Conservation (phyloP, 768 basidiomycete species). For the Lactarius sp. region DNA sequence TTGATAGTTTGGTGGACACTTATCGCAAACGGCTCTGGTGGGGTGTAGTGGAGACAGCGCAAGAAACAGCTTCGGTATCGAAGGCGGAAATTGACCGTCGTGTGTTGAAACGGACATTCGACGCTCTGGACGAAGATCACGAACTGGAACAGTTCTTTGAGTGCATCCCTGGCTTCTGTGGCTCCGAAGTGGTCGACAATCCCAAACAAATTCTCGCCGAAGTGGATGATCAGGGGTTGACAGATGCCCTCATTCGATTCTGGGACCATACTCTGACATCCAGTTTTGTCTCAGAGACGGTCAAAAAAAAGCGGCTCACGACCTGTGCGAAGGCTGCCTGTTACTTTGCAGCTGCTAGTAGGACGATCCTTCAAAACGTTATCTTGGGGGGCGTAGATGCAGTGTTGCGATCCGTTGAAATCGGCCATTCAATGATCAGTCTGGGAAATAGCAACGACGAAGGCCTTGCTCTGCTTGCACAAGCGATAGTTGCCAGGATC, state of each 20-base stretch:
- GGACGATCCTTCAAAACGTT: too few relatives aligned
- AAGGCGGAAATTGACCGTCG: neutral
- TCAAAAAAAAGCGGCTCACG: conserved; percentile 9
- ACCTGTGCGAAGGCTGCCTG: conserved; percentile 6
- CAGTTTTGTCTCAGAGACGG: neutral
- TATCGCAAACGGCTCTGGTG: neutral
- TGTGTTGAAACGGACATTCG: conserved; percentile 6
- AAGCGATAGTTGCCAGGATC: neutral
- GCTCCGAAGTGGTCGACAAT: neutral
- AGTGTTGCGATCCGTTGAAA: conserved; percentile 3
- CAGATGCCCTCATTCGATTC: too few relatives aligned
- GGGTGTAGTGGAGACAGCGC: neutral
- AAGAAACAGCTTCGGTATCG: neutral
- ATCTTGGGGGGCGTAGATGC: too few relatives aligned
- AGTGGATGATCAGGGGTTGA: too few relatives aligned
- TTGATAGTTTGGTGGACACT: neutral
- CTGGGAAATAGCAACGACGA: too few relatives aligned
- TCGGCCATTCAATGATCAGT: neutral
- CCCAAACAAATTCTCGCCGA: too few relatives aligned
- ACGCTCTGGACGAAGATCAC: conserved; percentile 2
- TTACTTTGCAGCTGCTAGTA: neutral
- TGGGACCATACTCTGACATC: conserved; percentile 13
- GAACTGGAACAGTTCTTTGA: conserved; percentile 18
- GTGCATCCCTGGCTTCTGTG: conserved; percentile 6
- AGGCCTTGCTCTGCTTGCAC: neutral